Evolutionary conservation across 495 filamentous ascomycete species (phyloP).

Genomic region (Talaromyces liani): DNA sequence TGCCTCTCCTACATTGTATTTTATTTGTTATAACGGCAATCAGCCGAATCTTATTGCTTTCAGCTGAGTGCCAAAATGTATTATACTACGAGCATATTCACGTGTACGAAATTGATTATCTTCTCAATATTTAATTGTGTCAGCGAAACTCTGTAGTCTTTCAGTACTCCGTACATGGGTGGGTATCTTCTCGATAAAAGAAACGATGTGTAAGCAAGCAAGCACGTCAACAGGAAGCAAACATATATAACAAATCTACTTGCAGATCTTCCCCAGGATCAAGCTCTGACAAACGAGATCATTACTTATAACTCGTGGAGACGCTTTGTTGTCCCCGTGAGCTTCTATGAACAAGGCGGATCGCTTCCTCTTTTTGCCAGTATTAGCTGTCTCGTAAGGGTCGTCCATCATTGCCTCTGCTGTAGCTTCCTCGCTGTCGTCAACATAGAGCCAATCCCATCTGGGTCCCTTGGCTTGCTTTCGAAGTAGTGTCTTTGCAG

Average conservation of each 20-base stretch:
- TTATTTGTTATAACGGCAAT: not conserved
- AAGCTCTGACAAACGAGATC: constrained; percentile 90
- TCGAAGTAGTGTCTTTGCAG: constrained; percentile 47
- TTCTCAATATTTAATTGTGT: not conserved
- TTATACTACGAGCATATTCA: not conserved
- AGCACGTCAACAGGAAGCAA: not conserved
- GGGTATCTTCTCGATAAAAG: not conserved
- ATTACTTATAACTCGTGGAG: constrained; percentile 62
- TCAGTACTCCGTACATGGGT: not conserved
- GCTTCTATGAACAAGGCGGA: constrained; percentile 7
- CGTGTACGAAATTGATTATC: not conserved
- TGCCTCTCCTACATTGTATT: constrained; percentile 1
- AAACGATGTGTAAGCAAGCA: not conserved
- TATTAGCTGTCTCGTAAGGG: constrained; percentile 9
- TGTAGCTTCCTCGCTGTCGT: constrained; percentile 49
- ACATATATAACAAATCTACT: constrained; percentile 34
- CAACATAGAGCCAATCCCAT: constrained; percentile 80
- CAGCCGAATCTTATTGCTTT: not conserved
- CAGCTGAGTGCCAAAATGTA: not conserved
- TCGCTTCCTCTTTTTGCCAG: constrained; percentile 43
- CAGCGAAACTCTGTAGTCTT: not conserved
- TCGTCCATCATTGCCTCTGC: constrained; percentile 27
- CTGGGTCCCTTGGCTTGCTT: constrained; percentile 31
- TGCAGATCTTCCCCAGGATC: constrained; percentile 73
- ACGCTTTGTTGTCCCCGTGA: constrained; percentile 16